Percentiles rank a stretch among this genome's conserved stretches.
Evolutionary conservation across 2,329 filamentous ascomycete genomes (phyloP).

Genomic region (Cladosporium sp.): DNA sequence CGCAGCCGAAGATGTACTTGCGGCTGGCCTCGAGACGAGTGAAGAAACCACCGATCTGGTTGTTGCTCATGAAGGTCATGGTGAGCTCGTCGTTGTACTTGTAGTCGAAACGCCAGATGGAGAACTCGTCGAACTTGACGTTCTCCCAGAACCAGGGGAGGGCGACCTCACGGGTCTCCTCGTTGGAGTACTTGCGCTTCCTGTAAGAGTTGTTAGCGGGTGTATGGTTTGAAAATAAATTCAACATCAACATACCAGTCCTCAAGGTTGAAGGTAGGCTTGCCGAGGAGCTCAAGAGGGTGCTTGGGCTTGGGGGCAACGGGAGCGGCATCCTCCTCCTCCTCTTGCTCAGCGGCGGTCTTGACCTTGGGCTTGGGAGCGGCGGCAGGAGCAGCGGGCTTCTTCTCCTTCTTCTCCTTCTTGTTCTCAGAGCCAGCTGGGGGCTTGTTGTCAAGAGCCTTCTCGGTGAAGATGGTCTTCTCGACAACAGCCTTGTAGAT

Average conservation of each 20-base stretch:
- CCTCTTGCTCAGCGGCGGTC: slow-evolving; percentile 53
- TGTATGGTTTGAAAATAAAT: slow-evolving; percentile 3
- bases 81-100: slow-evolving; percentile 99
- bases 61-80: slow-evolving; percentile 97
- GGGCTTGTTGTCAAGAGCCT: slow-evolving; percentile 66
- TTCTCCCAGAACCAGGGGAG: slow-evolving; percentile 99
- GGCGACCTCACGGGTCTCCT: slow-evolving; percentile 73
- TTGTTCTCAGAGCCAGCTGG: slow-evolving; percentile 49
- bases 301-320: slow-evolving; percentile 89
- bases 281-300: slow-evolving; percentile 79
- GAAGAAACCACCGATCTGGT: slow-evolving; percentile 97
- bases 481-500: slow-evolving; percentile 78
- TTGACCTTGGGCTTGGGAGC: slow-evolving; percentile 45
- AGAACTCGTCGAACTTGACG: slow-evolving; percentile 90
- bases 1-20: slow-evolving; percentile 94
- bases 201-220: slow-evolving; percentile 14
- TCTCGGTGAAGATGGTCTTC: slow-evolving; percentile 74
- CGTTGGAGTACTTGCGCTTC: slow-evolving; percentile 98
- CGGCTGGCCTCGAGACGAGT: slow-evolving; percentile 92
- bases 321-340: slow-evolving; percentile 57
- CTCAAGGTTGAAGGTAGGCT: slow-evolving; percentile 76
- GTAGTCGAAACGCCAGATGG: slow-evolving; percentile 89
- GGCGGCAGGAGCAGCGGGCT: slow-evolving; percentile 18
- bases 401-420: slow-evolving; percentile 47
- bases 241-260: slow-evolving; percentile 59